phyloP scores from a whole-genome alignment of 106 monocot species.

The Chionographis japonica region DNA sequence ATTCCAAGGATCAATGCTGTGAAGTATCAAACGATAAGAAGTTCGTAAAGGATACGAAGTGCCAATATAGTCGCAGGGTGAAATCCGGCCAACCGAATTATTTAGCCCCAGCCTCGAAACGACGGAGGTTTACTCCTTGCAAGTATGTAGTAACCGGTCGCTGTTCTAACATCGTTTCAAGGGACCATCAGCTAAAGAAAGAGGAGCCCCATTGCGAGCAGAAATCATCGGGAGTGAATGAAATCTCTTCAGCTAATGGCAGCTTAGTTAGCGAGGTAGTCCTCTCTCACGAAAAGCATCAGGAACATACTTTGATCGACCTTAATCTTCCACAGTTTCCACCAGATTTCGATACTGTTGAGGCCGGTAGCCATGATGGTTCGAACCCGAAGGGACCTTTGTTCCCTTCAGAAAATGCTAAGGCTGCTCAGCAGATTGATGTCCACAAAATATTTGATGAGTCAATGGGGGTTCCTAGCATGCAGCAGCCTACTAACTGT shows the following conservation, averaged over 20 bases:
- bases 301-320: slow-evolving; percentile 43
- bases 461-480: not conserved
- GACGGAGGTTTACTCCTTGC: slow-evolving; percentile 38
- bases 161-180: slow-evolving; percentile 5
- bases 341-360: slow-evolving; percentile 37
- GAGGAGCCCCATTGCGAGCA: slow-evolving; percentile 3
- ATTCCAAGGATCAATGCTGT: slow-evolving; percentile 12
- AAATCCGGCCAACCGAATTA: slow-evolving; percentile 17
- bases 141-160: slow-evolving; percentile 10
- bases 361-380: slow-evolving; percentile 11
- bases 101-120: slow-evolving; percentile 36
- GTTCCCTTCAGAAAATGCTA: not conserved
- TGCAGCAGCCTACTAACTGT: slow-evolving; percentile 13
- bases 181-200: slow-evolving; percentile 8
- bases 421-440: slow-evolving; percentile 4
- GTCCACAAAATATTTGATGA: slow-evolving; percentile 1
- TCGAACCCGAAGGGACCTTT: not conserved
- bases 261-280: not conserved
- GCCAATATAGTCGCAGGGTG: slow-evolving; percentile 10
- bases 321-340: slow-evolving; percentile 53
- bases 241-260: slow-evolving; percentile 6
- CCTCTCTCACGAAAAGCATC: slow-evolving; percentile 13
- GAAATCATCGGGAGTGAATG: slow-evolving; percentile 5
- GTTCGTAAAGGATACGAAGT: slow-evolving; percentile 5
- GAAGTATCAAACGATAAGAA: slow-evolving; percentile 9